Evolutionary conservation across 2,329 filamentous ascomycete genomes (phyloP).

Genomic region (Lecanosticta acicola): DNA sequence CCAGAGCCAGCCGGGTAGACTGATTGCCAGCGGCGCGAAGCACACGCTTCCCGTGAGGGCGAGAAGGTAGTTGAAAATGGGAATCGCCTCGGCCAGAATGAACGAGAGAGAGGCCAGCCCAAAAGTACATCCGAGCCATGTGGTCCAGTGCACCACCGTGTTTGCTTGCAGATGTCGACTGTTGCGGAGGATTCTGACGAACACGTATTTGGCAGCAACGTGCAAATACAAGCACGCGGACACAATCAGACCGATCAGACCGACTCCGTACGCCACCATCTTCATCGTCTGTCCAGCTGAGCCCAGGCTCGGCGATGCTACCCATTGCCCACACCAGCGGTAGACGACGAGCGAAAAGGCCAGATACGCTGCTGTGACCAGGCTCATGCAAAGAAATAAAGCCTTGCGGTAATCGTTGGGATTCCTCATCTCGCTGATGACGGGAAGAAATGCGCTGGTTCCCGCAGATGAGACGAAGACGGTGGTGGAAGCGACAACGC

Average conservation of each 20-base stretch:
- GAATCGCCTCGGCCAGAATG: conserved; percentile 50
- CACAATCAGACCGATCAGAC: conserved; percentile 50
- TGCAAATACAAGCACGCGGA: conserved; percentile 45
- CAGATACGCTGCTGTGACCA: conserved; percentile 54
- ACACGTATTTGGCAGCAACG: conserved; percentile 51
- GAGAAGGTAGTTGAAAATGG: conserved; percentile 51
- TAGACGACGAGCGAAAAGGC: conserved; percentile 57
- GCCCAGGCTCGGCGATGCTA: conserved; percentile 57
- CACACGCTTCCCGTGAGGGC: conserved; percentile 46
- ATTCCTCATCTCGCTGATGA: conserved; percentile 60
- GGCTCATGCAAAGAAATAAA: conserved; percentile 53
- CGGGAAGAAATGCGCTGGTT: conserved; percentile 57
- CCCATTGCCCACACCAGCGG: conserved; percentile 57
- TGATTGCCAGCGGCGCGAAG: conserved; percentile 48
- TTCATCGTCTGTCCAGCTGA: conserved; percentile 56
- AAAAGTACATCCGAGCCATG: conserved; percentile 46
- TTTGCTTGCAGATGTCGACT: conserved; percentile 50
- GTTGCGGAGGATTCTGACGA: conserved; percentile 50
- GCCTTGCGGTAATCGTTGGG: conserved; percentile 57
- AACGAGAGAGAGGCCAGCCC: conserved; percentile 43
- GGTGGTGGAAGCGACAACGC: conserved; percentile 53
- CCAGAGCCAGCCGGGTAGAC: conserved; percentile 48
- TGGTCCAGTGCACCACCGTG: conserved; percentile 47
- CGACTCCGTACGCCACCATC: conserved; percentile 57
- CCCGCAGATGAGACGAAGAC: conserved; percentile 56